These are phyloP conservation scores for Closterium sp. DNA, from an alignment of 139 green algal genomes.

Conservation along the genomic window DNA sequence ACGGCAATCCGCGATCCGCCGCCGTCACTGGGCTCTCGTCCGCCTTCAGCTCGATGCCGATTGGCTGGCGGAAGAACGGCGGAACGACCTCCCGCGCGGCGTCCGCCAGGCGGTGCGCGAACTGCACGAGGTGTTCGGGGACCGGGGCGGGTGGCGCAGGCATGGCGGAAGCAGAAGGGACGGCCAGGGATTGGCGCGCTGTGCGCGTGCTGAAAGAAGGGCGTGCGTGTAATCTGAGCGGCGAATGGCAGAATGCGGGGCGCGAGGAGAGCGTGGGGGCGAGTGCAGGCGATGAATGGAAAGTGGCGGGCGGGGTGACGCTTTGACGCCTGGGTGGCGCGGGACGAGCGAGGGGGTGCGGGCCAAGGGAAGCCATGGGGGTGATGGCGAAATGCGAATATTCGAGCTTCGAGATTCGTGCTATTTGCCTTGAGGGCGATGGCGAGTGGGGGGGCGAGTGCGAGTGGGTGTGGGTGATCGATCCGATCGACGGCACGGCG, in stretches of 20 bases:
- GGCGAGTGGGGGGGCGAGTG: slow-evolving; percentile 2
- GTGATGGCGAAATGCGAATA: neutral
- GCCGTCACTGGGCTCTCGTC: slow-evolving; percentile 68
- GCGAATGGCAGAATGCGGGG: neutral
- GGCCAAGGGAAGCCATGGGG: neutral
- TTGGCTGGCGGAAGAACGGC: slow-evolving; percentile 72
- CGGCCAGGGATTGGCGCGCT: neutral
- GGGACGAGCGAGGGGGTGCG: neutral
- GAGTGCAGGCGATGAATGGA: neutral
- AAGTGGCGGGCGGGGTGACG: neutral
- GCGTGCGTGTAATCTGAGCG: neutral
- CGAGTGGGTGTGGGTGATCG: slow-evolving; percentile 90
- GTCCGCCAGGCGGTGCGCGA: slow-evolving; percentile 76
- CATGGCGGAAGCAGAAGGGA: neutral
- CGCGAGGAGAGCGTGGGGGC: neutral
- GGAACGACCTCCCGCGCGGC: slow-evolving; percentile 67
- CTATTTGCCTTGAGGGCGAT: neutral
- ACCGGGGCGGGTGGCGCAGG: neutral
- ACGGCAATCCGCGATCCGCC: neutral
- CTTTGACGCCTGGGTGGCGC: neutral
- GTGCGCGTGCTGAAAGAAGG: neutral
- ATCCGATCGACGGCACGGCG: slow-evolving; percentile 99
- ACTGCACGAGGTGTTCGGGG: neutral
- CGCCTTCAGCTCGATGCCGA: slow-evolving; percentile 78
- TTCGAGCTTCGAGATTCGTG: neutral